Percentiles rank a stretch among this genome's conserved stretches.
These are phyloP conservation scores for Hansenula lynferdii DNA, from an alignment of 1,139 yeast species.

Conservation along the genomic window DNA sequence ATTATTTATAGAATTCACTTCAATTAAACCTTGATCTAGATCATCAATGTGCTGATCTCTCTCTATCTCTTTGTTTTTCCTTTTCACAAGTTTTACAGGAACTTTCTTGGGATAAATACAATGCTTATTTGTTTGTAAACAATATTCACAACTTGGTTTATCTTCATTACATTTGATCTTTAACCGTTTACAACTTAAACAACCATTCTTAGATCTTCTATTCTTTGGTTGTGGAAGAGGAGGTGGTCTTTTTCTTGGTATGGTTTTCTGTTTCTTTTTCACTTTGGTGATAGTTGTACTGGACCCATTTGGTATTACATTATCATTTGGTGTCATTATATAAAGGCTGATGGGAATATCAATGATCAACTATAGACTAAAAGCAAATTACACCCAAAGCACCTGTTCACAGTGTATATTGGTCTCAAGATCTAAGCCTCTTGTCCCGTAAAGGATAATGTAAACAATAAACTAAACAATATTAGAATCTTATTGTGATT, in stretches of 20 bases:
- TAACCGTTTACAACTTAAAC: constrained; percentile 60
- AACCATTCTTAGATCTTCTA: constrained; percentile 41
- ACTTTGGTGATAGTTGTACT: too few relatives aligned
- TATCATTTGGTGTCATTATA: too few relatives aligned
- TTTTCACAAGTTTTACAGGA: not conserved
- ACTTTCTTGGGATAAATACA: constrained; percentile 1
- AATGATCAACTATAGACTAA: too few relatives aligned
- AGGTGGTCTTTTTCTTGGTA: not conserved
- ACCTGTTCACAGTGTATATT: too few relatives aligned
- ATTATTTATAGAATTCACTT: not conserved
- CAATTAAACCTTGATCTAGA: not conserved
- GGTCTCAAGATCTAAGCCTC: too few relatives aligned
- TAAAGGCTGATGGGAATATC: too few relatives aligned
- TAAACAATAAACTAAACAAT: too few relatives aligned
- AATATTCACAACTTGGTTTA: constrained; percentile 59
- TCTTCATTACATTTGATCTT: constrained; percentile 70
- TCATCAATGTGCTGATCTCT: not conserved
- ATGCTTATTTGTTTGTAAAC: constrained; percentile 33
- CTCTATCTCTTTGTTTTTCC: not conserved
- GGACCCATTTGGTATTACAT: too few relatives aligned
- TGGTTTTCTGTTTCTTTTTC: too few relatives aligned
- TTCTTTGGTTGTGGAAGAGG: not conserved
- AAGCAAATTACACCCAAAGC: too few relatives aligned
- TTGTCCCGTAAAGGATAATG: too few relatives aligned
- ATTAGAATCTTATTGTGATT: too few relatives aligned